phyloP scores from a whole-genome alignment of 2,329 filamentous ascomycete genomes.

The Colletotrichum sp. region DNA sequence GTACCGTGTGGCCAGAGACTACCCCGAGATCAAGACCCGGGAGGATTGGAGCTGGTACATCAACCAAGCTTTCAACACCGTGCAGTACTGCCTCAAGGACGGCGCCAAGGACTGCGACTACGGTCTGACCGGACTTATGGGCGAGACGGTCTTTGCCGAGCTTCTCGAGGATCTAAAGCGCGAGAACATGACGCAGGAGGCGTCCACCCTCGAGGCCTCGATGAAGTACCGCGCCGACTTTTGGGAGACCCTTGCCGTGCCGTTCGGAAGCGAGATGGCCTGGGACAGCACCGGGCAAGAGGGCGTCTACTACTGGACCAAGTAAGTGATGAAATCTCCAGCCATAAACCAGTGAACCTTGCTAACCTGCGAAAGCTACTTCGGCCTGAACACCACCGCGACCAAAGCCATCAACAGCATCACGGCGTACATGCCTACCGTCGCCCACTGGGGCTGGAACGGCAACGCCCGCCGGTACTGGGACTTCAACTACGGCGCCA shows the following conservation, averaged over 20 bases:
- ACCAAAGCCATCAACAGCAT: constrained; percentile 59
- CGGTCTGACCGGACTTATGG: constrained; percentile 58
- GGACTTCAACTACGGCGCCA: constrained; percentile 51
- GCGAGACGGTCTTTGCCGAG: constrained; percentile 61
- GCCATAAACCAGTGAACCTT: background rate
- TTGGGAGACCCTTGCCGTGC: constrained; percentile 57
- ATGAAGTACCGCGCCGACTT: constrained; percentile 54
- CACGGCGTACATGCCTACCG: constrained; percentile 60
- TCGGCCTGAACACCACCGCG: constrained; percentile 49
- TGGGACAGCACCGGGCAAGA: constrained; percentile 70
- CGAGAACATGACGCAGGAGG: constrained; percentile 42
- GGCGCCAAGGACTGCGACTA: constrained; percentile 43
- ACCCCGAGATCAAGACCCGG: constrained; percentile 42
- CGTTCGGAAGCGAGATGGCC: constrained; percentile 65
- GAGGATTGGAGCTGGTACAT: constrained; percentile 59
- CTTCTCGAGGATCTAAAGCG: constrained; percentile 55
- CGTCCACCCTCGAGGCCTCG: constrained; percentile 36
- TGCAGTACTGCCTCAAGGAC: constrained; percentile 40
- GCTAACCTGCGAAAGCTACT: constrained; percentile 40
- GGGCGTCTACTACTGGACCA: constrained; percentile 64
- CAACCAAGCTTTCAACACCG: constrained; percentile 56
- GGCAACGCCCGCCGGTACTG: constrained; percentile 66
- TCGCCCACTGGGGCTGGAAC: constrained; percentile 68
- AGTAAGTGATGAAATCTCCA: constrained; percentile 30
- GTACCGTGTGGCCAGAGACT: constrained; percentile 57